Base-by-base conservation (phyloP, 306 rosid genomes). In the Medicago arabica region DNA sequence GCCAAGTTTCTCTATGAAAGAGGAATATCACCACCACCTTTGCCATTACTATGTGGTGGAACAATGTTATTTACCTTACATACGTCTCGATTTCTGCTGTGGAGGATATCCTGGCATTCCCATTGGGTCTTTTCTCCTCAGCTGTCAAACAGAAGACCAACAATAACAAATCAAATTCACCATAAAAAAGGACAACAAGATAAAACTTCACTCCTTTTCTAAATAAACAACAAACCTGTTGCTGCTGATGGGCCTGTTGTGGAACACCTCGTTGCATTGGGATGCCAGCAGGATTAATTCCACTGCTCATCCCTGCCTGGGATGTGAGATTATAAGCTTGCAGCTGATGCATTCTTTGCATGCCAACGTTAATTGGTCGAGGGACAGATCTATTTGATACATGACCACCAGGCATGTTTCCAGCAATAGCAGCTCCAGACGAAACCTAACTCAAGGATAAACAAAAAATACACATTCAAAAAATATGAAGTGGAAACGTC, bases 201-300 rank as follows among this genome's bases (percentile, higher is more conserved):
- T 28, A 53, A 46, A 34, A 14, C 76, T 51, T 9, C 43, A 4
- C 31, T 11, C 73, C 14, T 13, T 51, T 46, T 28, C 53, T 74
- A 13, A 65, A 21, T 59, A 18, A 72, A 74, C 81, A 64, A 66
- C 25, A 70, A 65, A 89, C 97, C 96, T 91, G 98, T 71, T 93
- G 97, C 77, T 88, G 97, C 81, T 87, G 98, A 75, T 93, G 96
- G 44, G 87, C 88, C 83, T 89, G 97, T 8, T 89, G 97, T 5
- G 88, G 83, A 79, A 87, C 92, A 78, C 97, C 98, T 40, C 97
- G 91, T 76, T 85, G 96, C 96, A 94, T 91, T 44, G 91, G 94
- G 76, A 93, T 85, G 75, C 95, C 90, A 69, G 90, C 83, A 40
- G 96, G 97, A 87, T 94, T 94, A 96, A 90, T 91, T 66, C 89